Base-by-base conservation (phyloP, 2,329 filamentous ascomycete species). In the Annulohypoxylon truncatum region DNA sequence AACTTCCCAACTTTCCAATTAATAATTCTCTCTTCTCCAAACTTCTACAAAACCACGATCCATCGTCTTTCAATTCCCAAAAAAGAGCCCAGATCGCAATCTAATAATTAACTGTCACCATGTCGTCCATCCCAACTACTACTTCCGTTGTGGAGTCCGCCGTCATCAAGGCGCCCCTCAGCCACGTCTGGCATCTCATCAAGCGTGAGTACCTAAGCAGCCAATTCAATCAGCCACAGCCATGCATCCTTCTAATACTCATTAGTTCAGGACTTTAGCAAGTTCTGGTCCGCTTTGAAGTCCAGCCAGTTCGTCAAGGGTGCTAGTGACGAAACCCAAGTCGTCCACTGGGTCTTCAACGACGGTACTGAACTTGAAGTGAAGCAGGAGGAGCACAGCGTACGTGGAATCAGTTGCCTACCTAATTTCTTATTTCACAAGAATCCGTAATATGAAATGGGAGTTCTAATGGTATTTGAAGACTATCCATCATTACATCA, bases 351-450 rank as follows among this genome's bases (percentile, higher is more conserved):
- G 90, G 86, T 84, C 18, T 92, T 92, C 83, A 88, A 89, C 77
- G 90, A 92, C 73, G 89, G 89, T 52, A 88, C 85, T 26, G 84
- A 87, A 59, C 80, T 91, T 18, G 89, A 92, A 77, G 87, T 92
- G 71, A 92, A 92, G 87, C 89, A 90, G 81, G 90, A 92, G 79
- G 90, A 91, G 82, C 89, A 92, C 80, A 90, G 87, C 70, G 88
- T 90, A 79, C 65, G 85, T 78, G 35, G 2, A 40, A 20, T 20
- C n/a, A 8, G 15, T n/a, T 12, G 5, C 8, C n/a, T 12, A 9
- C 13, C 22, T 31, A 20, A n/a, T 22, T 29, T 9, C 13, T 20
- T 24, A 9, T 29, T n/a, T 13, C 42, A 42, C 29, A 33, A 38
- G 18, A 20, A 4, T 22, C 18, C 1, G 5, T 22, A 22, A 20